These are phyloP conservation scores for Tanacetum coccineum DNA, from an alignment of 129 eudicot species.

Conservation along the genomic window DNA sequence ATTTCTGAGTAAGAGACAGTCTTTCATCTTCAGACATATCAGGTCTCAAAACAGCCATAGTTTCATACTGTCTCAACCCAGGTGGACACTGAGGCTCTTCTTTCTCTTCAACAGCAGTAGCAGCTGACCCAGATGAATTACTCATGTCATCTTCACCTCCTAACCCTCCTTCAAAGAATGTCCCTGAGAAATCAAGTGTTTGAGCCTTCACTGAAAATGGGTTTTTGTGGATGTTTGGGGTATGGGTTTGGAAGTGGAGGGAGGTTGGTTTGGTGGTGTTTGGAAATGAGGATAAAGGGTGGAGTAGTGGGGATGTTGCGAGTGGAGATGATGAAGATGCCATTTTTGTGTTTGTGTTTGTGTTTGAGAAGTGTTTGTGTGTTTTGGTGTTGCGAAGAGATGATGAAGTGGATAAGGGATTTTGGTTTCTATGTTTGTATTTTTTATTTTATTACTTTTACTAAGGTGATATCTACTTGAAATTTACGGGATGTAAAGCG, in stretches of 20 bases:
- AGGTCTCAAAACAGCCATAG: slow-evolving; percentile 84
- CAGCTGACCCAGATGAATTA: slow-evolving; percentile 35
- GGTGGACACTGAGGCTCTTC: slow-evolving; percentile 93
- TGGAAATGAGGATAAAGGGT: slow-evolving; percentile 22
- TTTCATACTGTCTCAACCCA: slow-evolving; percentile 76
- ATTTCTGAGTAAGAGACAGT: slow-evolving; percentile 74
- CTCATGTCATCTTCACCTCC: slow-evolving; percentile 59
- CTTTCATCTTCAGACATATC: slow-evolving; percentile 95
- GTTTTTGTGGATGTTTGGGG: background rate
- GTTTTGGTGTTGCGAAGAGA: slow-evolving; percentile 15
- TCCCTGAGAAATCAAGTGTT: slow-evolving; percentile 61
- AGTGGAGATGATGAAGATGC: slow-evolving; percentile 26
- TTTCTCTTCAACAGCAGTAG: slow-evolving; percentile 58
- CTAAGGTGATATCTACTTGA: background rate
- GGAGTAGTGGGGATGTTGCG: slow-evolving; percentile 10
- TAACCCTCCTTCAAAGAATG: slow-evolving; percentile 81
- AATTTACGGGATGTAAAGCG: background rate
- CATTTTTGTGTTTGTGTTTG: slow-evolving; percentile 21
- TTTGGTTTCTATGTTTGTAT: background rate
- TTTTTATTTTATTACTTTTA: background rate
- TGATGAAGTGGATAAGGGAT: slow-evolving; percentile 39
- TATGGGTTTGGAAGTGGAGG: slow-evolving; percentile 24
- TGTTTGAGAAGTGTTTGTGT: slow-evolving; percentile 4
- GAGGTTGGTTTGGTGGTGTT: slow-evolving; percentile 14
- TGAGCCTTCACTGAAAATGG: slow-evolving; percentile 45